Base-by-base conservation (phyloP, 2,329 filamentous ascomycete genomes). In the Hysterium pulicare region DNA sequence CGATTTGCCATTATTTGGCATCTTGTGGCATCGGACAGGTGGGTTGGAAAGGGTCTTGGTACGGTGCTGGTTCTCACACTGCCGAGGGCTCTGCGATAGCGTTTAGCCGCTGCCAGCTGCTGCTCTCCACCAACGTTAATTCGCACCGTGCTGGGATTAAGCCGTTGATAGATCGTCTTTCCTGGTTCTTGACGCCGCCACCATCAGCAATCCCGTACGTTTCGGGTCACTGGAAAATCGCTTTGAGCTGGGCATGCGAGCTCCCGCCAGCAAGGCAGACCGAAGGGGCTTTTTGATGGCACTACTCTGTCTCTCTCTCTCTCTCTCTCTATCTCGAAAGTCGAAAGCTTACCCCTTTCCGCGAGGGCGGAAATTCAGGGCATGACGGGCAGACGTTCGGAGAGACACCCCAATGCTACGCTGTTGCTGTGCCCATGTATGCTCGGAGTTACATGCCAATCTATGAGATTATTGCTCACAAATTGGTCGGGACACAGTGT, bases 401-500 rank as follows among this genome's bases (percentile, higher is more conserved):
- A 13, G n/a, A n/a, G 33, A 23, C 26, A 11, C 32, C 37, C 43
- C 33, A 42, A 45, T 45, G 39, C 43, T 33, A 45, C 43, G 38
- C 38, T 42, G 37, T 13, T 11, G 24, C 24, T 28, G 35, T 20
- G 35, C 21, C 38, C 16, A 40, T 40, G 38, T 23, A 22, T 22
- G 7, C 13, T 31, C 33, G 13, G 33, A 37, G 57, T 59, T 56
- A 57, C 57, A 56, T 55, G 45, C 50, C 53, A 58, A 58, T 61
- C 49, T 59, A 55, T 44, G 46, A 52, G 51, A 50, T 32, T 38
- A 59, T 59, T 62, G 50, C 55, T 51, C 59, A 30, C 52, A 61
- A 60, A 62, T 61, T 59, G 56, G 42, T 44, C 43, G 43, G 52
- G 50, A 50, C 53, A 58, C 57, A 57, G 48, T 55, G 59, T 64